These are phyloP conservation scores for Xanthoconium separans DNA, from an alignment of 1,284 basidiomycete genomes.

Conservation along the genomic window DNA sequence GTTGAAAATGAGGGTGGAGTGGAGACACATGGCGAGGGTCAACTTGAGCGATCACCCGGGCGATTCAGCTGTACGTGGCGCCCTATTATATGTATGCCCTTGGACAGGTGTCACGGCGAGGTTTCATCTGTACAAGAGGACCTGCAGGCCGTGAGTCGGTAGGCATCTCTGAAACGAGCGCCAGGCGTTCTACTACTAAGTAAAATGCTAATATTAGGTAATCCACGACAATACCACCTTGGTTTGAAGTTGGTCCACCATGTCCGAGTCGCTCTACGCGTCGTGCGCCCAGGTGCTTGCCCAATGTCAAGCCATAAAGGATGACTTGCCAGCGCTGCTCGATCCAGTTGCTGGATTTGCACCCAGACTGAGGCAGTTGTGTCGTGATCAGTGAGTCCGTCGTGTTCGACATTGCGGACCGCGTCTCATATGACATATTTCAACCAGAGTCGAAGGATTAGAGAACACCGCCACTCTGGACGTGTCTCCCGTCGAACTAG, in stretches of 20 bases:
- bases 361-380: constrained; percentile 61
- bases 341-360: constrained; percentile 69
- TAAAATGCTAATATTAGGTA: too few species aligned
- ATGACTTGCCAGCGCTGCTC: constrained; percentile 59
- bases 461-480: constrained; percentile 42
- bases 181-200: too few species aligned
- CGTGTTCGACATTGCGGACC: not conserved
- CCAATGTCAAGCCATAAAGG: constrained; percentile 53
- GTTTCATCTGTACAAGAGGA: too few species aligned
- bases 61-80: too few species aligned
- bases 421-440: not conserved
- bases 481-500: constrained; percentile 49
- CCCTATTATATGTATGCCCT: too few species aligned
- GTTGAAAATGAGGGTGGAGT: too few species aligned
- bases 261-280: constrained; percentile 47
- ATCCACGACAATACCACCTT: too few species aligned
- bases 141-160: too few species aligned
- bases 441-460: constrained; percentile 49
- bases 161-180: too few species aligned
- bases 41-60: too few species aligned
- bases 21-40: too few species aligned
- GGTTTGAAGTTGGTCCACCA: not conserved
- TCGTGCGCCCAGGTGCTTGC: constrained; percentile 66
- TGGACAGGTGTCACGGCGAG: too few species aligned
- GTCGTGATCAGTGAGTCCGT: constrained; percentile 57